phyloP scores from a whole-genome alignment of 805 yeast species.

The Ogataea pignaliae region DNA sequence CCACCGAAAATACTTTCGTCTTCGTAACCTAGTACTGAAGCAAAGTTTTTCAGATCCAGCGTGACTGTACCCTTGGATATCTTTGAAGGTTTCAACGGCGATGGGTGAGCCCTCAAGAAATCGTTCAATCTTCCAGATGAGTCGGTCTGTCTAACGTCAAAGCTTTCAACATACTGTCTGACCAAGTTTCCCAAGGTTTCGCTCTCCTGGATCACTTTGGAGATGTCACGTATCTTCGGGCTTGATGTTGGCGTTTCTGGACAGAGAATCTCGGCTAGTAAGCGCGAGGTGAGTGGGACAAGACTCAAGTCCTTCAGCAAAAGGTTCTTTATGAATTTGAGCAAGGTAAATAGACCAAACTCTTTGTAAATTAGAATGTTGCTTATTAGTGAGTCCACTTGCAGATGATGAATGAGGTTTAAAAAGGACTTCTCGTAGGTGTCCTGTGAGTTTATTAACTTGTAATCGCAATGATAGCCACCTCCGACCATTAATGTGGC shows the following conservation, averaged over 20 bases:
- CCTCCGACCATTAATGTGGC: slow-evolving; percentile 13
- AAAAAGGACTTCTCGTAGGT: slow-evolving; percentile 4
- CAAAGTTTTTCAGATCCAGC: slow-evolving; percentile 18
- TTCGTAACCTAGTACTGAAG: slow-evolving; percentile 8
- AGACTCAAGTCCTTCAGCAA: slow-evolving; percentile 32
- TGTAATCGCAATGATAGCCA: neutral
- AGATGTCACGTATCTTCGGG: slow-evolving; percentile 11
- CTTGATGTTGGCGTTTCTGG: slow-evolving; percentile 3
- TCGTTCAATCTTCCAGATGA: slow-evolving; percentile 25
- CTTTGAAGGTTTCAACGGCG: slow-evolving; percentile 32
- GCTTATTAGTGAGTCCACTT: slow-evolving; percentile 16
- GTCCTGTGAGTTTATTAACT: slow-evolving; percentile 14
- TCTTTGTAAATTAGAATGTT: slow-evolving; percentile 26
- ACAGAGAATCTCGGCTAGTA: slow-evolving; percentile 6
- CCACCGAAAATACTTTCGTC: slow-evolving; percentile 3
- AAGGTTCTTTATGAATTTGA: slow-evolving; percentile 31
- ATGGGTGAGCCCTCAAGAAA: slow-evolving; percentile 27
- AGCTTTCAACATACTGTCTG: slow-evolving; percentile 29
- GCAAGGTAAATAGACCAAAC: slow-evolving; percentile 37
- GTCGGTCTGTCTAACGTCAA: slow-evolving; percentile 28
- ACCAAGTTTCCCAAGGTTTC: slow-evolving; percentile 25
- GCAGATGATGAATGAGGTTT: slow-evolving; percentile 12
- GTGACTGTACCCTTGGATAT: slow-evolving; percentile 24
- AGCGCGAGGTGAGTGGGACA: slow-evolving; percentile 18
- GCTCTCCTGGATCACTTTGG: slow-evolving; percentile 21